phyloP scores from a whole-genome alignment of 2,329 filamentous ascomycete genomes.

The Colletotrichum navitas region DNA sequence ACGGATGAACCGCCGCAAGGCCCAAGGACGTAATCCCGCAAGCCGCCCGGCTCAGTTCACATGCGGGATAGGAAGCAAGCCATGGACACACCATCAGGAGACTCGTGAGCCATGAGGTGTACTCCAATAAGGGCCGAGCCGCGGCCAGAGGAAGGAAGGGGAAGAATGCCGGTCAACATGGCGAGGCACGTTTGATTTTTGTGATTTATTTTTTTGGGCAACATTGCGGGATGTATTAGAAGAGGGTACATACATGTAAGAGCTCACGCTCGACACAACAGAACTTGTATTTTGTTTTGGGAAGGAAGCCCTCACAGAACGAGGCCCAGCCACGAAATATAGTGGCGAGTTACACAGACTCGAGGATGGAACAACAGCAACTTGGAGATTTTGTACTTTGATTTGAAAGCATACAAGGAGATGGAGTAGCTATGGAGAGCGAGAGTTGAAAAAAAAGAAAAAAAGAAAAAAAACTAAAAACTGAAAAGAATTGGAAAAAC shows the following conservation, averaged over 20 bases:
- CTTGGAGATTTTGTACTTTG: constrained; percentile 17
- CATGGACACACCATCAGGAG: constrained; percentile 26
- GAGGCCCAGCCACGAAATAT: neutral
- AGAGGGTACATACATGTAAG: constrained; percentile 22
- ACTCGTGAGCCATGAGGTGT: constrained; percentile 26
- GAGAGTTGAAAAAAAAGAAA: neutral
- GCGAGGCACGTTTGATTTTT: constrained; percentile 19
- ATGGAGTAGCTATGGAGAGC: neutral
- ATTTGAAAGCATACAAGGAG: neutral
- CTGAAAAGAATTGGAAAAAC: neutral
- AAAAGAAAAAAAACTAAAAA: neutral
- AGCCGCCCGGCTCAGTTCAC: constrained; percentile 27
- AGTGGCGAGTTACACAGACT: constrained; percentile 18
- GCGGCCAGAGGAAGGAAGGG: constrained; percentile 6
- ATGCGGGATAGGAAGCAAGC: constrained; percentile 20
- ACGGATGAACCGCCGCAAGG: constrained; percentile 25
- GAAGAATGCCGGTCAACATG: neutral
- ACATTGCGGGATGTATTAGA: neutral
- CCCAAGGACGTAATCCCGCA: constrained; percentile 18
- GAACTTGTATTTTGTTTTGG: constrained; percentile 25
- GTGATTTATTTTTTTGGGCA: neutral
- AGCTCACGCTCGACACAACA: constrained; percentile 24
- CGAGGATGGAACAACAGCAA: constrained; percentile 17
- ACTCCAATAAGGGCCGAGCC: constrained; percentile 36
- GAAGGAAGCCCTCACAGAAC: constrained; percentile 17